Base-by-base conservation (phyloP, 768 basidiomycete species). In the Tulasnella calospora region DNA sequence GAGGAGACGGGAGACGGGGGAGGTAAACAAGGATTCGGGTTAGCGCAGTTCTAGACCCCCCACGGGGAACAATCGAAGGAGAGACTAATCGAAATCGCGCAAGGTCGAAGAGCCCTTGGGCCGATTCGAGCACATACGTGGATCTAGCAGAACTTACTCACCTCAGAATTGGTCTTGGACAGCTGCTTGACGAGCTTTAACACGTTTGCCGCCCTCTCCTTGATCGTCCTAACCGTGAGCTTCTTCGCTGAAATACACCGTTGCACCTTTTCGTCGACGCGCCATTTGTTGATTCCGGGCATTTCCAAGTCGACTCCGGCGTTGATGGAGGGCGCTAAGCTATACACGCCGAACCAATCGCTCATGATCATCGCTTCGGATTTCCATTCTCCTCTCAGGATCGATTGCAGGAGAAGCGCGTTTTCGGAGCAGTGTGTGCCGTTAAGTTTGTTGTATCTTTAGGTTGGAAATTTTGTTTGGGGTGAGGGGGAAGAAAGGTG, bases 271-370 rank as follows among this genome's bases (percentile, higher is more conserved):
- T 77, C 36, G 47, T 78, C 76, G 19, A 79, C 79, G 69, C 82
- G 77, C 80, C 80, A 81, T 55, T 77, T 77, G 19, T 78, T 76
- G 82, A 51, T 85, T 1, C 87, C 86, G 84, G 89, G 89, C 89
- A 90, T 90, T 81, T 92, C 91, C 30, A 91, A 84, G 80, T 91
- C 89, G 23, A 91, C 82, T 0, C 90, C 90, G 12, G 91, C 90
- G 78, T 89, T 89, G 81, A 92, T 88, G 78, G 86, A 80, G 44
- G 83, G 84, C 73, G 83, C 83, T 67, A 86, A 83, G 79, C 85
- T 84, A 82, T 87, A 88, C 8, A 85, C 85, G 38, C 88, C 87
- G 80, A 74, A 87, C 90, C 87, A 88, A 81, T 91, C 90, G 78
- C 88, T 89, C 87, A 91, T 90, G 55, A 90, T 83, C 82, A 89